Percentiles rank a stretch among this genome's conserved stretches.
Evolutionary conservation across 2,329 filamentous ascomycete genomes (phyloP).

Genomic region (Microascus cirrosus): DNA sequence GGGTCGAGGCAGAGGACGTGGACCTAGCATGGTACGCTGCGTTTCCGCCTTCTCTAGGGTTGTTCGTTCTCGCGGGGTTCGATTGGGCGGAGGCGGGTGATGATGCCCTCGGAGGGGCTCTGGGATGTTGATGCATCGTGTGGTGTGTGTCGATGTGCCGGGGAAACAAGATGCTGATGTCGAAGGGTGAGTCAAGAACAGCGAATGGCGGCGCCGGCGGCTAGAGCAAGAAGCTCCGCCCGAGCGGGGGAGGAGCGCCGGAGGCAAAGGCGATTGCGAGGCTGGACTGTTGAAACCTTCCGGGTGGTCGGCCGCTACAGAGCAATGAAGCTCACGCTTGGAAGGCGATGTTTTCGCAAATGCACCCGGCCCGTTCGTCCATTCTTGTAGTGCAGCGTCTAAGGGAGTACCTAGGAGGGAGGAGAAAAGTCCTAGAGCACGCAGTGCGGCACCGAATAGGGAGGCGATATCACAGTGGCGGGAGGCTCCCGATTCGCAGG

Average conservation of each 20-base stretch:
- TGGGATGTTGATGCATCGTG: slow-evolving; percentile 81
- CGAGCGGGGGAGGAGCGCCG: neutral
- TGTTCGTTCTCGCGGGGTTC: slow-evolving; percentile 63
- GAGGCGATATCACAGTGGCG: neutral
- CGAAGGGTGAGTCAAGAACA: neutral
- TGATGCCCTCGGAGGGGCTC: slow-evolving; percentile 59
- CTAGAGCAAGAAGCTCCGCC: neutral
- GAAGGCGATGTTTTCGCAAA: slow-evolving; percentile 3
- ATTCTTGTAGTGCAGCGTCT: neutral
- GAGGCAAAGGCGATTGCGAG: neutral
- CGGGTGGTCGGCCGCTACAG: neutral
- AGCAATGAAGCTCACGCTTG: slow-evolving; percentile 3
- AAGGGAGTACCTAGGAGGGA: neutral
- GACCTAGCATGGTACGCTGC: slow-evolving; percentile 27
- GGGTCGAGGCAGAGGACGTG: slow-evolving; percentile 26
- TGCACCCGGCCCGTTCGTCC: slow-evolving; percentile 2
- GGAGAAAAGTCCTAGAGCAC: neutral
- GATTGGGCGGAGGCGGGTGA: slow-evolving; percentile 65
- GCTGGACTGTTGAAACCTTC: neutral
- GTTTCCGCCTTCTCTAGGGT: slow-evolving; percentile 50
- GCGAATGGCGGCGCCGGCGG: neutral
- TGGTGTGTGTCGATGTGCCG: neutral
- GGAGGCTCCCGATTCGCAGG: neutral
- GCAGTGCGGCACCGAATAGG: neutral
- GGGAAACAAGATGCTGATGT: neutral